Evolutionary conservation across 1,284 basidiomycete species (phyloP).

Genomic region (Ganoderma boninense): DNA sequence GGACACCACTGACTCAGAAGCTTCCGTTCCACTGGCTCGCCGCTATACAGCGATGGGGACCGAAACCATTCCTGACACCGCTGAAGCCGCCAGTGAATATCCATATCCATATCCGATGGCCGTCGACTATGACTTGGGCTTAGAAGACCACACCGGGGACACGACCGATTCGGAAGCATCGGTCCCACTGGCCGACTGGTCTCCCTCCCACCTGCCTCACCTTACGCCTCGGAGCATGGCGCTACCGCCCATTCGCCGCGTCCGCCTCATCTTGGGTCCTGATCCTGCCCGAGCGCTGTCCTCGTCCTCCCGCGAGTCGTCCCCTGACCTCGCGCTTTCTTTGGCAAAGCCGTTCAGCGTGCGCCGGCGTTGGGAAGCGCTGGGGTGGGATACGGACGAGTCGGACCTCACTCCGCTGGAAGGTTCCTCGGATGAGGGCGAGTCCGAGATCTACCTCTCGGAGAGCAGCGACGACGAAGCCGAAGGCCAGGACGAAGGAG

Average conservation of each 20-base stretch:
- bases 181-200: background rate
- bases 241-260: constrained; percentile 10
- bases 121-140: background rate
- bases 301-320: constrained; percentile 14
- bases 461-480: constrained; percentile 25
- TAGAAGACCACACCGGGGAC: background rate
- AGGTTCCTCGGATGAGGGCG: constrained; percentile 31
- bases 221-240: background rate
- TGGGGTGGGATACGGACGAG: constrained; percentile 33
- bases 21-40: background rate
- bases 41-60: background rate
- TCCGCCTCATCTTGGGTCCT: constrained; percentile 19
- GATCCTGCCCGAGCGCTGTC: background rate
- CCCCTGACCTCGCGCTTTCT: constrained; percentile 11
- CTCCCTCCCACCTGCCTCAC: background rate
- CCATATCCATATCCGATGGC: background rate
- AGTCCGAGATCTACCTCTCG: constrained; percentile 30
- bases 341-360: background rate
- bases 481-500: constrained; percentile 1
- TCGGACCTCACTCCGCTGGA: constrained; percentile 37
- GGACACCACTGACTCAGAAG: background rate
- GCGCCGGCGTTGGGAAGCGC: constrained; percentile 1
- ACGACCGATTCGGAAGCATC: background rate
- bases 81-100: background rate
- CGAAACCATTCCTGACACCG: background rate